These are phyloP conservation scores for Macrophomina pseudophaseolina DNA, from an alignment of 2,329 filamentous ascomycete genomes.

Conservation along the genomic window DNA sequence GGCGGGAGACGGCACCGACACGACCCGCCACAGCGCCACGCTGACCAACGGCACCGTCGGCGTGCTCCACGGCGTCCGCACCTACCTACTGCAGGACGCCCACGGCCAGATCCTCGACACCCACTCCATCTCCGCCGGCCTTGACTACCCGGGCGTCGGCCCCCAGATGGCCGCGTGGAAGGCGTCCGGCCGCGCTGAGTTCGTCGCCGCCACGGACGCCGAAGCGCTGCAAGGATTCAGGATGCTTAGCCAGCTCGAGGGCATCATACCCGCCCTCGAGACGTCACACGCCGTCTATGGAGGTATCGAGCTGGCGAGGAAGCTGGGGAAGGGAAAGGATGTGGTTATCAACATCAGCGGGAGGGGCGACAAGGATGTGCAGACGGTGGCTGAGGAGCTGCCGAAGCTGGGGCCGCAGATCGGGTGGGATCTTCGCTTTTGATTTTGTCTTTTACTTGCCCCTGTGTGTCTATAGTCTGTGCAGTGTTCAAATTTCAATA, in stretches of 20 bases:
- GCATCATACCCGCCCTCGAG: conserved; percentile 95
- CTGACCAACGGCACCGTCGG: conserved; percentile 86
- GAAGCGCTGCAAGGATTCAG: conserved; percentile 89
- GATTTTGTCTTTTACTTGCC: neutral
- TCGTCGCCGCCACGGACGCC: conserved; percentile 88
- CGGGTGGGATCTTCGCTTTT: conserved; percentile 63
- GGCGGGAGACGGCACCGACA: conserved; percentile 90
- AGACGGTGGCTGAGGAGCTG: conserved; percentile 94
- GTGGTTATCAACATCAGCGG: conserved; percentile 93
- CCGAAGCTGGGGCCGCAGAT: conserved; percentile 88
- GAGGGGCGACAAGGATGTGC: conserved; percentile 96
- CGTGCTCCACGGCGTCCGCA: conserved; percentile 93
- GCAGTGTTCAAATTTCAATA: too few relatives aligned
- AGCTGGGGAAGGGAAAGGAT: conserved; percentile 85
- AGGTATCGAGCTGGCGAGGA: conserved; percentile 88
- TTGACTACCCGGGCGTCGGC: conserved; percentile 96
- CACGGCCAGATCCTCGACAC: conserved; percentile 94
- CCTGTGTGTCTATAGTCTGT: neutral
- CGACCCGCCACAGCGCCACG: conserved; percentile 83
- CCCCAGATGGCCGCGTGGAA: conserved; percentile 94
- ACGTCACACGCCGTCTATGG: conserved; percentile 91
- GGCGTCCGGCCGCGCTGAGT: conserved; percentile 82
- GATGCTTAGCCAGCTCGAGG: conserved; percentile 83
- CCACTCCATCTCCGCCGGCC: conserved; percentile 92
- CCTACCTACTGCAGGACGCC: conserved; percentile 90